A percentile compares a stretch with the other conserved stretches of the same genome.
phyloP scores from a whole-genome alignment of 2,329 filamentous ascomycete species.

The Ceratocystiopsis brevicomis region DNA sequence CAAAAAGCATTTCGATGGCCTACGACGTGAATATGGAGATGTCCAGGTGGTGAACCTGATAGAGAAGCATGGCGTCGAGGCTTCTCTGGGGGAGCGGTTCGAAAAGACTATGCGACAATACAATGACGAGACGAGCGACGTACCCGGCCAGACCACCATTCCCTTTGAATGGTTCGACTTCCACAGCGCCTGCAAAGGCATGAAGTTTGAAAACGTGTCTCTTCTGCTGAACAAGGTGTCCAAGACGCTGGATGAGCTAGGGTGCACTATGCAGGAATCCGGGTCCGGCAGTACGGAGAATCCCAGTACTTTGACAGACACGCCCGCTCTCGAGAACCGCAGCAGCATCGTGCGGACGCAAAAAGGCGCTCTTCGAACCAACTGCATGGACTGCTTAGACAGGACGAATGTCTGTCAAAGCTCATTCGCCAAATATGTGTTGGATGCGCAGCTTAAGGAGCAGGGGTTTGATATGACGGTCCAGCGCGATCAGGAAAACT shows the following conservation, averaged over 20 bases:
- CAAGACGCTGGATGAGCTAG: conserved; percentile 46
- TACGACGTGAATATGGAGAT: conserved; percentile 52
- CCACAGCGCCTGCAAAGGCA: conserved; percentile 75
- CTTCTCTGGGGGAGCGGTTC: conserved; percentile 60
- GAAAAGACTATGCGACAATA: conserved; percentile 46
- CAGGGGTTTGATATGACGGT: conserved; percentile 61
- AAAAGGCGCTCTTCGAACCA: conserved; percentile 68
- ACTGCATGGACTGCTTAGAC: conserved; percentile 97
- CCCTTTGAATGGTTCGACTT: conserved; percentile 96
- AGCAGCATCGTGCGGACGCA: conserved; percentile 31
- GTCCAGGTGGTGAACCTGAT: conserved; percentile 71
- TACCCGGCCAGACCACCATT: conserved; percentile 22
- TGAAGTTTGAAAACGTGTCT: conserved; percentile 94
- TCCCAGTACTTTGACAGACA: background rate
- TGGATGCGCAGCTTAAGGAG: conserved; percentile 59
- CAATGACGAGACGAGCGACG: conserved; percentile 35
- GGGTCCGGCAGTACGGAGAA: background rate
- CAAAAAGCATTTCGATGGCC: conserved; percentile 54
- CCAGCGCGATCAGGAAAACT: conserved; percentile 57
- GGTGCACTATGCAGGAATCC: conserved; percentile 44
- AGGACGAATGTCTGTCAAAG: conserved; percentile 92
- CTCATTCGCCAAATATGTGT: conserved; percentile 64
- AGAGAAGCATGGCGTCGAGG: conserved; percentile 72
- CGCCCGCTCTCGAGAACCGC: background rate
- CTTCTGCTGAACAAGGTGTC: conserved; percentile 54